Percentiles rank a stretch among this genome's conserved stretches.
phyloP scores from a whole-genome alignment of 2,329 filamentous ascomycete genomes.

The Teratosphaeria epicoccoides region DNA sequence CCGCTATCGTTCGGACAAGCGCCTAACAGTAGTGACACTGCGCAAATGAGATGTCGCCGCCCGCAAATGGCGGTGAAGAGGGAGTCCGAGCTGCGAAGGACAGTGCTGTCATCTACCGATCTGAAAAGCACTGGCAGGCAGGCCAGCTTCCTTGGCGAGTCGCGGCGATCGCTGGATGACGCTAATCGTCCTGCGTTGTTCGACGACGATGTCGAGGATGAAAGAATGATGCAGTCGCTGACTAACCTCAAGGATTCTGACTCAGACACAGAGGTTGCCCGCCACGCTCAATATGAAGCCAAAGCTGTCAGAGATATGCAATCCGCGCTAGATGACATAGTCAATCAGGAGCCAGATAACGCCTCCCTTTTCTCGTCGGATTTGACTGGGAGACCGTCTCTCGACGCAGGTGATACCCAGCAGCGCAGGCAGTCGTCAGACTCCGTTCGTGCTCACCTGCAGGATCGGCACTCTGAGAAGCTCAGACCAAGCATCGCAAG shows the following conservation, averaged over 20 bases:
- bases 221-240: constrained; percentile 64
- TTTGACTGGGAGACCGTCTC: constrained; percentile 46
- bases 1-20: constrained; percentile 11
- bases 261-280: constrained; percentile 50
- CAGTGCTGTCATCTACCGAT: constrained; percentile 52
- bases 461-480: constrained; percentile 34
- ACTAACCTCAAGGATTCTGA: constrained; percentile 75
- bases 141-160: constrained; percentile 1
- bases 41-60: constrained; percentile 12
- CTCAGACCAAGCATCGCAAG: constrained; percentile 83
- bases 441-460: constrained; percentile 6
- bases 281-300: constrained; percentile 52
- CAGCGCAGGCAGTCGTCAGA: constrained; percentile 6
- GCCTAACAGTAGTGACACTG: constrained; percentile 7
- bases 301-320: constrained; percentile 88
- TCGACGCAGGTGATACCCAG: constrained; percentile 23
- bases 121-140: constrained; percentile 31
- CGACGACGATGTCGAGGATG: constrained; percentile 68
- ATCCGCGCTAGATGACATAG: constrained; percentile 79
- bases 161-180: constrained; percentile 63
- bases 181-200: constrained; percentile 46
- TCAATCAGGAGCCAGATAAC: constrained; percentile 61
- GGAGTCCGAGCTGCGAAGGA: constrained; percentile 44
- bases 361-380: constrained; percentile 54
- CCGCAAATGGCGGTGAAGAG: constrained; percentile 16